Conservation (phyloP, 306 rosid species). For the Lablab purpureus region DNA sequence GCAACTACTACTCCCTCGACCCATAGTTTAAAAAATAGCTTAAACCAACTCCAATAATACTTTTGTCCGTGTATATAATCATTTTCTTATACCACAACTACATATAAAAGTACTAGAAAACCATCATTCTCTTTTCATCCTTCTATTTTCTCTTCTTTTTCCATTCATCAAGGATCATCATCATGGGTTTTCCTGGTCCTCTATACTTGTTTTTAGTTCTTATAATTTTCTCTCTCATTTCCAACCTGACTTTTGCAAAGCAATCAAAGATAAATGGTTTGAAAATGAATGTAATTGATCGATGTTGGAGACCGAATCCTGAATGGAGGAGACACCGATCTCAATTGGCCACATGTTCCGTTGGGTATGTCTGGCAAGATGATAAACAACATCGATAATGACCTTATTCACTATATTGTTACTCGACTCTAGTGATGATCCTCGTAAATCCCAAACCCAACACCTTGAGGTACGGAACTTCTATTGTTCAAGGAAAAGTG, state of each 20-base stretch:
- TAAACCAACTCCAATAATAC: no score
- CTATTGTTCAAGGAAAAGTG: neutral
- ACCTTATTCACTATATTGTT: neutral
- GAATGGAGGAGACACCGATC: neutral
- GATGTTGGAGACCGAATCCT: neutral
- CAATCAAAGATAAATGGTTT: neutral
- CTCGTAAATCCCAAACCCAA: neutral
- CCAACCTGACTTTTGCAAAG: neutral
- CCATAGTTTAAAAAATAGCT: no score
- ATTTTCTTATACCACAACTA: no score
- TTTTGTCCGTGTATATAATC: no score
- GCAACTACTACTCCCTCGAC: rapidly evolving
- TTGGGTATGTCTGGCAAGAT: neutral
- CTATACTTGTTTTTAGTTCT: neutral
- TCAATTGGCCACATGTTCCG: neutral
- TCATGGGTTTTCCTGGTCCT: no score
- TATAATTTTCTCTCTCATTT: neutral
- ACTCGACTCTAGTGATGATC: neutral
- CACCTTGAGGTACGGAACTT: neutral
- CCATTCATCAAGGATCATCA: no score
- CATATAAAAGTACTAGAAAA: no score
- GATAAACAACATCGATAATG: neutral
- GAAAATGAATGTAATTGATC: neutral
- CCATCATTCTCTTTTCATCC: no score
- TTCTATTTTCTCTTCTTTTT: neutral